These are phyloP conservation scores for Aspergillus fischeri DNA, from an alignment of 2,329 filamentous ascomycete species.

Conservation along the genomic window DNA sequence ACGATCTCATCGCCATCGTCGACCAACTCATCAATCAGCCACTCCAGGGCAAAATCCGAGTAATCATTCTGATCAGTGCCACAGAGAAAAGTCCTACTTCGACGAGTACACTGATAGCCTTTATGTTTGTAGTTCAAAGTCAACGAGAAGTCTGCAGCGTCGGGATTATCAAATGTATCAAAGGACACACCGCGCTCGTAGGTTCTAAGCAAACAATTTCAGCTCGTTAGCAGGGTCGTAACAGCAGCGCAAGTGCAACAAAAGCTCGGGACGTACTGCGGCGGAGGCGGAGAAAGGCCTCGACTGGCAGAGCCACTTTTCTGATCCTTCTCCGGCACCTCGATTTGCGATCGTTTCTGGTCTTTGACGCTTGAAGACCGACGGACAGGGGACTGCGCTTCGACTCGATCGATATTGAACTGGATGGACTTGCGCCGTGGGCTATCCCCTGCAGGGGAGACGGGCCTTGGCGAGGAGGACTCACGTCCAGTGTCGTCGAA, in stretches of 20 bases:
- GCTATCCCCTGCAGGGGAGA: slow-evolving; percentile 21
- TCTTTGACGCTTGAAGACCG: slow-evolving; percentile 26
- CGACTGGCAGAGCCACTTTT: slow-evolving; percentile 19
- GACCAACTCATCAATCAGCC: slow-evolving; percentile 86
- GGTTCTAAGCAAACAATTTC: slow-evolving; percentile 39
- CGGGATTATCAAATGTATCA: slow-evolving; percentile 66
- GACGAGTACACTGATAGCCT: slow-evolving; percentile 74
- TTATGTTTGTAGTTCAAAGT: slow-evolving; percentile 82
- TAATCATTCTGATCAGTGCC: slow-evolving; percentile 89
- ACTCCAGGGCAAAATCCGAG: slow-evolving; percentile 86
- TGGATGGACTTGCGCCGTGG: slow-evolving; percentile 36
- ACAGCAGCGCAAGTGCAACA: slow-evolving; percentile 1
- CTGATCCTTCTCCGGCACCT: slow-evolving; percentile 21
- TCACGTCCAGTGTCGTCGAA: slow-evolving; percentile 8
- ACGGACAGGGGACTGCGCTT: slow-evolving; percentile 22
- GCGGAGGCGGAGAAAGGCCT: slow-evolving; percentile 38
- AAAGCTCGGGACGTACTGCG: slow-evolving; percentile 29
- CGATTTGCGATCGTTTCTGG: slow-evolving; percentile 22
- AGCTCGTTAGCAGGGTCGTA: neutral
- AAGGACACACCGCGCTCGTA: slow-evolving; percentile 69
- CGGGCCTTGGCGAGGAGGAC: slow-evolving; percentile 16
- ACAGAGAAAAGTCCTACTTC: slow-evolving; percentile 84
- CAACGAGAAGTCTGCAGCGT: slow-evolving; percentile 68
- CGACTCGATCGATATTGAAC: slow-evolving; percentile 30
- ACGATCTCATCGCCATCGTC: slow-evolving; percentile 93